phyloP scores from a whole-genome alignment of 305 asterid genomes.

The Fraxinus ornus region DNA sequence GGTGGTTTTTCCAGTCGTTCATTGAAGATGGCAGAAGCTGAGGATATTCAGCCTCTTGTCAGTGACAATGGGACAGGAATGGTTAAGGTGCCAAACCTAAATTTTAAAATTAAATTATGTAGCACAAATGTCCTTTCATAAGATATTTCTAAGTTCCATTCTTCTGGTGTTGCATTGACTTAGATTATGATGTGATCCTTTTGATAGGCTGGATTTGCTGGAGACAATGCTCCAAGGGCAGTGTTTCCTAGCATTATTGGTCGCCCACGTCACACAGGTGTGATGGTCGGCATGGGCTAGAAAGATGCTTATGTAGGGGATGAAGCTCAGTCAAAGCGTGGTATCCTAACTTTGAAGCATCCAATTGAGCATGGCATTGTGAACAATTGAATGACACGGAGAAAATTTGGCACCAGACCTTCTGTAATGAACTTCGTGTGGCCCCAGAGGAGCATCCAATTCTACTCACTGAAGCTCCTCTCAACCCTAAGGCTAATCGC shows the following conservation, averaged over 20 bases:
- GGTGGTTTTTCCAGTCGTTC: neutral
- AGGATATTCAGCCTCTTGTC: constrained; percentile 36
- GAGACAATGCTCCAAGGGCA: constrained; percentile 91
- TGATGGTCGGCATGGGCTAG: constrained; percentile 1
- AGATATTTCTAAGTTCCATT: neutral
- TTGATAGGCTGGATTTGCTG: constrained; percentile 83
- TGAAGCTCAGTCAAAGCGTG: constrained; percentile 2
- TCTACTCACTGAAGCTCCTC: constrained; percentile 31
- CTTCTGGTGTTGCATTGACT: neutral
- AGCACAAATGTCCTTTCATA: neutral
- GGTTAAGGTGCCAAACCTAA: constrained; percentile 28
- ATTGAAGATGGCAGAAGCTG: constrained; percentile 25
- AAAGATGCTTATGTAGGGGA: constrained; percentile 12
- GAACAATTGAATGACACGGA: constrained; percentile 31
- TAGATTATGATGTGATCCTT: neutral
- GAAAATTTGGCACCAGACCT: constrained; percentile 29
- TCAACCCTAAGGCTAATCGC: constrained; percentile 33
- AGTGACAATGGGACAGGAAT: constrained; percentile 37
- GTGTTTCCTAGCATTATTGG: constrained; percentile 15
- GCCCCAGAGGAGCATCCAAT: constrained; percentile 32
- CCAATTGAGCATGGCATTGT: constrained; percentile 13
- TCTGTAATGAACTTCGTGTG: constrained; percentile 28
- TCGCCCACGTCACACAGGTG: constrained; percentile 14
- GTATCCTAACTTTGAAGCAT: constrained; percentile 2
- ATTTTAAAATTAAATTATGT: neutral